Evolutionary conservation across 306 rosid genomes (phyloP).

Genomic region (Abrus precatorius): DNA sequence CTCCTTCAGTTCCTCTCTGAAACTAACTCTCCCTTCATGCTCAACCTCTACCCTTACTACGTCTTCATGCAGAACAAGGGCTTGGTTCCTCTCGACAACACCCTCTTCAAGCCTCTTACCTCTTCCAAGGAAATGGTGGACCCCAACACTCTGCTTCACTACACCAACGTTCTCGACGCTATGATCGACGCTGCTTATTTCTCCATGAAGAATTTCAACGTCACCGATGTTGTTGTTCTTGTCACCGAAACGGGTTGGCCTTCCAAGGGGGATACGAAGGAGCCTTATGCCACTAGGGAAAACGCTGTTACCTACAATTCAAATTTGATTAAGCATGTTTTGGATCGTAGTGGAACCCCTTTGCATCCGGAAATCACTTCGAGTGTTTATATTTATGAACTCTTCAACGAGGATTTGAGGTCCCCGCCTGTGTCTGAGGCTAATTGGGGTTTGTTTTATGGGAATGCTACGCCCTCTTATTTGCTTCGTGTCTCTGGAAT

Average conservation of each 20-base stretch:
- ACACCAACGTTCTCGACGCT: slow-evolving; percentile 83
- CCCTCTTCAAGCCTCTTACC: slow-evolving; percentile 75
- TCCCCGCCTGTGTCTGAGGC: slow-evolving; percentile 85
- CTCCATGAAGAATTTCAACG: slow-evolving; percentile 84
- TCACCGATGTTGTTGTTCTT: slow-evolving; percentile 75
- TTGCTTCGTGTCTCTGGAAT: slow-evolving; percentile 81
- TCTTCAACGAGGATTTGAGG: slow-evolving; percentile 87
- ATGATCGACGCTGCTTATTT: slow-evolving; percentile 87
- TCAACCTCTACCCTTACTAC: slow-evolving; percentile 87
- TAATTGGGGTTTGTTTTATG: slow-evolving; percentile 84
- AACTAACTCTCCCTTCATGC: slow-evolving; percentile 79
- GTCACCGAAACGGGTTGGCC: slow-evolving; percentile 95
- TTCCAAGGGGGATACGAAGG: slow-evolving; percentile 78
- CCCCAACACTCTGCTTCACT: slow-evolving; percentile 89
- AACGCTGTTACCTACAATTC: slow-evolving; percentile 81
- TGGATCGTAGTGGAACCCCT: slow-evolving; percentile 85
- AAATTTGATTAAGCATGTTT: slow-evolving; percentile 81
- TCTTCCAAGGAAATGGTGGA: slow-evolving; percentile 89
- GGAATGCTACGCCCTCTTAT: slow-evolving; percentile 71
- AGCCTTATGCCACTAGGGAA: slow-evolving; percentile 76
- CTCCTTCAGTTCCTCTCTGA: slow-evolving; percentile 70
- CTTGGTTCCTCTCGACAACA: slow-evolving; percentile 76
- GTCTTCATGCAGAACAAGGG: slow-evolving; percentile 87
- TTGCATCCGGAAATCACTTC: slow-evolving; percentile 82
- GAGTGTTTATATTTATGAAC: slow-evolving; percentile 73